Conservation (phyloP, 2,329 filamentous ascomycete genomes). For the Beauveria scarabaeidicola region DNA sequence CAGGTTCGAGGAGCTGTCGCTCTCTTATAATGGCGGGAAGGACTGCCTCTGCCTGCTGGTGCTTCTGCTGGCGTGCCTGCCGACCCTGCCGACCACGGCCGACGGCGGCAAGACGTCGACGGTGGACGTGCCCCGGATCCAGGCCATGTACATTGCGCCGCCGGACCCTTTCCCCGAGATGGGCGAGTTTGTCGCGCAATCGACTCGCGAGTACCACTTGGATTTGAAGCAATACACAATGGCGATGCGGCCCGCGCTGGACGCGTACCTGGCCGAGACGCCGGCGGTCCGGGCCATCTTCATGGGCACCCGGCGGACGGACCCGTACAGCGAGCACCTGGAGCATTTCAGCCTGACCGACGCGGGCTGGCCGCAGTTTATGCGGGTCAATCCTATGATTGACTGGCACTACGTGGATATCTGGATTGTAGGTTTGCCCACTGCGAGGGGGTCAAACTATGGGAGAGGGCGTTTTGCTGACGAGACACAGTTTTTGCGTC, state of each 20-base stretch:
- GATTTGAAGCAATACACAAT: conserved; percentile 64
- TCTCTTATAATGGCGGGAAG: conserved; percentile 97
- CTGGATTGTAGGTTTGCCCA: conserved; percentile 64
- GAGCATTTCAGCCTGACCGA: conserved; percentile 84
- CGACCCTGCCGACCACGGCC: conserved; percentile 17
- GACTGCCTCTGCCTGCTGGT: conserved; percentile 91
- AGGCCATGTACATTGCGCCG: conserved; percentile 84
- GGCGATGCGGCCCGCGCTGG: conserved; percentile 75
- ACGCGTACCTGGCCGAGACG: conserved; percentile 61
- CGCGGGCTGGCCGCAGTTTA: conserved; percentile 80
- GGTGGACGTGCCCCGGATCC: conserved; percentile 34
- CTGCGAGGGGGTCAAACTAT: neutral
- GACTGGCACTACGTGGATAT: conserved; percentile 97
- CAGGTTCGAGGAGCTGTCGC: conserved; percentile 68
- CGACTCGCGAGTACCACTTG: conserved; percentile 63
- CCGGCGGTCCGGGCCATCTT: conserved; percentile 53
- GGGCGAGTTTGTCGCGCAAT: conserved; percentile 68
- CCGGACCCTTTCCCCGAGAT: conserved; percentile 78
- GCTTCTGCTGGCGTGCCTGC: conserved; percentile 64
- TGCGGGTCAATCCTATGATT: conserved; percentile 90
- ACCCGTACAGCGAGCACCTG: conserved; percentile 76
- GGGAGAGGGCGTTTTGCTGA: conserved; percentile 13
- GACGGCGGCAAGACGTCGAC: conserved; percentile 12
- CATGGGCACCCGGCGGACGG: conserved; percentile 69
- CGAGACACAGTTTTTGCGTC: conserved; percentile 61